These are phyloP conservation scores for Fragosphaeria purpurea DNA, from an alignment of 2,329 filamentous ascomycete species.

Conservation along the genomic window DNA sequence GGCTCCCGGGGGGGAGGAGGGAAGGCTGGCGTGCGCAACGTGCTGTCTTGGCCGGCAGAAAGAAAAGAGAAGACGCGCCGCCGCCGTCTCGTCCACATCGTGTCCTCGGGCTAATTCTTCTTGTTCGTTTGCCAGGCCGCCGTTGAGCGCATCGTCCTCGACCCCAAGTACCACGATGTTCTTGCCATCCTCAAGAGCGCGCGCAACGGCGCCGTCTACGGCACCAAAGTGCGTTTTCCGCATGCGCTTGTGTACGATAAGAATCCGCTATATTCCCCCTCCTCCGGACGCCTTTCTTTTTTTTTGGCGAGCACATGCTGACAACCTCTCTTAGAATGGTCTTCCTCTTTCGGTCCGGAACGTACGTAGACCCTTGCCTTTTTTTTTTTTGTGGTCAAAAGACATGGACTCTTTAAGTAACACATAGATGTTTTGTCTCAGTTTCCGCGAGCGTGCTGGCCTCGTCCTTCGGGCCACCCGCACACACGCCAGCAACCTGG, in stretches of 20 bases:
- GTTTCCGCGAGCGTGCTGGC: constrained; percentile 62
- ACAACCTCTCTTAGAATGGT: constrained; percentile 61
- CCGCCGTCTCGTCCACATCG: too few relatives aligned
- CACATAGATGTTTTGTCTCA: constrained; percentile 13
- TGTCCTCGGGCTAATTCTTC: not conserved
- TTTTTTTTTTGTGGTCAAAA: not conserved
- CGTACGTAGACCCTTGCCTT: constrained; percentile 40
- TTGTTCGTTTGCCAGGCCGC: constrained; percentile 38
- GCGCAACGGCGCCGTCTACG: constrained; percentile 95
- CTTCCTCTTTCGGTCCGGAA: constrained; percentile 87
- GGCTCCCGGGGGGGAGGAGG: too few relatives aligned
- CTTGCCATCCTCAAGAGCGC: constrained; percentile 83
- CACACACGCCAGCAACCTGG: constrained; percentile 85
- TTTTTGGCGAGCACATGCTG: not conserved
- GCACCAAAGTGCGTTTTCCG: constrained; percentile 93
- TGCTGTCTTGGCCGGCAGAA: not conserved
- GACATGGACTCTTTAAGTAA: not conserved
- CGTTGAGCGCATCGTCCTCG: constrained; percentile 66
- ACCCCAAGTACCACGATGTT: constrained; percentile 76
- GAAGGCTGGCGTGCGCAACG: too few relatives aligned
- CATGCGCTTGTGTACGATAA: constrained; percentile 70
- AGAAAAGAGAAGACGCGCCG: too few relatives aligned
- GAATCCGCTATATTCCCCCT: too few relatives aligned
- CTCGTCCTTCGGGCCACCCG: constrained; percentile 78
- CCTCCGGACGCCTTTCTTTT: too few relatives aligned